Conservation (phyloP, 176 grass and related monocot species). For the Oryza meyeriana region DNA sequence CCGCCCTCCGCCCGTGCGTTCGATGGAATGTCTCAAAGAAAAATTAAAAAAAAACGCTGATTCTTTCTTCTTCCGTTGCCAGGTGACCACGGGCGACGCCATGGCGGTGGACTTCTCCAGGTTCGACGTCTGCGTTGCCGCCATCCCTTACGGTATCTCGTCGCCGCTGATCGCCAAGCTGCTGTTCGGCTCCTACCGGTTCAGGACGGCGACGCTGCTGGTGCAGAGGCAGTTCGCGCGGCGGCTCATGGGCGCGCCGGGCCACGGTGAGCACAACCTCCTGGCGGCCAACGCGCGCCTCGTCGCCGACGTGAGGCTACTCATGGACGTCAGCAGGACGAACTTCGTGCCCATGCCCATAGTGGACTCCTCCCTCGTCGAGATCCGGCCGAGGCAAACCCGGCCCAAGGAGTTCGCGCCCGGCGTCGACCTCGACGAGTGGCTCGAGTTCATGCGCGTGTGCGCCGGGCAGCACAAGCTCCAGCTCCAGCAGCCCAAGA, state of each 20-base stretch:
- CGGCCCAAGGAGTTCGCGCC: neutral
- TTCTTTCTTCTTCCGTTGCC: neutral
- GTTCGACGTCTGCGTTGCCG: constrained; percentile 69
- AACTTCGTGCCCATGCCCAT: constrained; percentile 73
- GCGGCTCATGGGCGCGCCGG: constrained; percentile 51
- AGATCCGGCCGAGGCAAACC: constrained; percentile 36
- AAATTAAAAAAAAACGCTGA: neutral
- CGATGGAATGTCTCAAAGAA: constrained; percentile 35
- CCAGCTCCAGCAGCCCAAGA: too few relatives aligned
- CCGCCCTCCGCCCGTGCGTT: constrained; percentile 29
- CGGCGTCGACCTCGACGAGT: constrained; percentile 26
- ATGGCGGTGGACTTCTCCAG: constrained; percentile 54
- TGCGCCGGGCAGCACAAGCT: constrained; percentile 42
- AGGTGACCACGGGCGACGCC: constrained; percentile 65
- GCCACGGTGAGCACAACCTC: constrained; percentile 75
- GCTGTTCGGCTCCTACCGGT: constrained; percentile 52
- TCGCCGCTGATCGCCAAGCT: constrained; percentile 83
- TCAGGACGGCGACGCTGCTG: constrained; percentile 61
- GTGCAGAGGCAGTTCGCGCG: constrained; percentile 76
- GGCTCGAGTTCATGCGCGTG: constrained; percentile 67
- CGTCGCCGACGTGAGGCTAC: constrained; percentile 43
- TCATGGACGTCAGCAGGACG: constrained; percentile 74
- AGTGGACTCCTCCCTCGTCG: constrained; percentile 83
- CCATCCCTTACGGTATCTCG: constrained; percentile 81
- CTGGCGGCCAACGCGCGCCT: constrained; percentile 64